A percentile compares a stretch with the other conserved stretches of the same genome.
Evolutionary conservation across 257 asterid species (phyloP).

Genomic region (Nyctanthes arbortristis): DNA sequence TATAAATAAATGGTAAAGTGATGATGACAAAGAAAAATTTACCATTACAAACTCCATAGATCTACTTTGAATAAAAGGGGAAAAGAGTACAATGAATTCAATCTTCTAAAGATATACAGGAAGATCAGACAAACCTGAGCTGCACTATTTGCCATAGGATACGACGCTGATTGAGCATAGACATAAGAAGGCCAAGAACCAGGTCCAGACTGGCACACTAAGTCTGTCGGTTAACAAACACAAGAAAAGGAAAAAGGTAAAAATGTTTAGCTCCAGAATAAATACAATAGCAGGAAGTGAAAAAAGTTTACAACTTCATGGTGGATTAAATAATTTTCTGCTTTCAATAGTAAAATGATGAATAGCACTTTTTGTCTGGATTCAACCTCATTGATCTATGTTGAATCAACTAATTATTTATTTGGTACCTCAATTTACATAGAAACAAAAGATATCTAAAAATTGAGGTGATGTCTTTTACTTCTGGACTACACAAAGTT

Average conservation of each 20-base stretch:
- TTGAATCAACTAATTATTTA: background rate
- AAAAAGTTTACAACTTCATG: slow-evolving; percentile 7
- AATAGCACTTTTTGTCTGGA: background rate
- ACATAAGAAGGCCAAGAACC: slow-evolving; percentile 92
- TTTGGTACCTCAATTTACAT: slow-evolving; percentile 5
- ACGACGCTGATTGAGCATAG: slow-evolving; percentile 82
- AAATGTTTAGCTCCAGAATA: slow-evolving; percentile 19
- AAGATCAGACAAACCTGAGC: slow-evolving; percentile 72
- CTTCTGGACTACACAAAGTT: background rate
- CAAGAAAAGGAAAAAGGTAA: slow-evolving; percentile 21
- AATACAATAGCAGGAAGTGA: slow-evolving; percentile 19
- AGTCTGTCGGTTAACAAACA: slow-evolving; percentile 56
- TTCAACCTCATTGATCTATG: background rate
- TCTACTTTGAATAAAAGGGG: background rate
- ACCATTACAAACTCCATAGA: background rate
- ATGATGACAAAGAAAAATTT: background rate
- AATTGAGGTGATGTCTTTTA: background rate
- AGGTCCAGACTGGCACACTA: slow-evolving; percentile 99
- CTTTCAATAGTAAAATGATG: slow-evolving; percentile 6
- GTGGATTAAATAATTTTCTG: slow-evolving; percentile 1
- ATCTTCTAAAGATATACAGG: slow-evolving; percentile 17
- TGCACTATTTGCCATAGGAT: slow-evolving; percentile 98
- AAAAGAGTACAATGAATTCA: slow-evolving; percentile 2
- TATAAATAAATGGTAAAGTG: too few species aligned
- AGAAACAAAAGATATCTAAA: slow-evolving; percentile 8